phyloP scores from a whole-genome alignment of 1,139 yeast species.

The Candida neerlandica region DNA sequence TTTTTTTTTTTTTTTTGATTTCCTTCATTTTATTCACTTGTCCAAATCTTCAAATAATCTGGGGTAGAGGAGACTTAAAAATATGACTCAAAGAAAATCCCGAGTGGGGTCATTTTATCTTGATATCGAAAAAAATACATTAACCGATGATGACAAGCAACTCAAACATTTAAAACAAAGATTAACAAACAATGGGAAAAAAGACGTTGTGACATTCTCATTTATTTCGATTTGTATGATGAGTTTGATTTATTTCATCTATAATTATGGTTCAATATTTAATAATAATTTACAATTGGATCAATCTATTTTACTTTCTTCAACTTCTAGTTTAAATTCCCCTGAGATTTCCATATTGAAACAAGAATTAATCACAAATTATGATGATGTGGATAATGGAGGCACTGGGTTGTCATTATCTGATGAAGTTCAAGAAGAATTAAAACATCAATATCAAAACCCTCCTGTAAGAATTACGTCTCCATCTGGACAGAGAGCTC shows the following conservation, averaged over 20 bases:
- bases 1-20: background rate
- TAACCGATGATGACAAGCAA: constrained; percentile 4
- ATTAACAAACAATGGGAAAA: constrained; percentile 1
- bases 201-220: constrained; percentile 1
- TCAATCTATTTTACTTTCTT: constrained; percentile 10
- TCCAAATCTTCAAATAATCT: too few relatives aligned
- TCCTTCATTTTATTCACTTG: background rate
- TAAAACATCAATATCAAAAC: constrained; percentile 2
- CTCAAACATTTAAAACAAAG: constrained; percentile 1
- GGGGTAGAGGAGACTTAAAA: too few relatives aligned
- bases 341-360: constrained; percentile 5
- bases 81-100: constrained; percentile 12
- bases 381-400: background rate
- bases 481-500: constrained; percentile 28
- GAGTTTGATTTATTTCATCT: constrained; percentile 1
- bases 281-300: constrained; percentile 8
- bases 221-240: background rate
- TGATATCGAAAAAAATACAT: constrained; percentile 19
- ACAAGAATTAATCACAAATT: background rate
- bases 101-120: constrained; percentile 19
- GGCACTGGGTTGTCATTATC: constrained; percentile 5
- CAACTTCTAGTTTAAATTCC: background rate
- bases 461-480: background rate
- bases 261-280: background rate
- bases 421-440: constrained; percentile 6